Conservation (phyloP, 345 rosid genomes). For the Bruguiera parviflora region DNA sequence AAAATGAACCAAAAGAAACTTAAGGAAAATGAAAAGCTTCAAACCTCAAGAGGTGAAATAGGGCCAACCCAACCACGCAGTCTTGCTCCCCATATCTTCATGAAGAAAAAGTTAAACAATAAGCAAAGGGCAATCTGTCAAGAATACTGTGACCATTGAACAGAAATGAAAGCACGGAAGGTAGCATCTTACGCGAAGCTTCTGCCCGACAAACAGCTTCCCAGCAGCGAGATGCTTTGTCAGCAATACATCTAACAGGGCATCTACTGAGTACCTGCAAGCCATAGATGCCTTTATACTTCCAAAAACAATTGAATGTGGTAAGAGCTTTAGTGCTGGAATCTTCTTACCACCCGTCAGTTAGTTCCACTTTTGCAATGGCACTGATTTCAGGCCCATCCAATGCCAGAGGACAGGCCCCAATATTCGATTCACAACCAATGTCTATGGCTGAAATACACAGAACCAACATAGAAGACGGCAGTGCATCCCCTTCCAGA, state of each 20-base stretch:
- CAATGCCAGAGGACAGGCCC: conserved; percentile 27
- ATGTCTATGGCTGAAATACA: conserved; percentile 59
- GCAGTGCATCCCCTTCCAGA: conserved; percentile 76
- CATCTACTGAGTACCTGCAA: conserved; percentile 76
- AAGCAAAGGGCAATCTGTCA: conserved; percentile 19
- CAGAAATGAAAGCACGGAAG: conserved; percentile 13
- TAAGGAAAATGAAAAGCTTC: conserved; percentile 19
- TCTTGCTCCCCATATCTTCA: conserved; percentile 85
- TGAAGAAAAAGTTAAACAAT: conserved; percentile 26
- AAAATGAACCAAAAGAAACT: conserved; percentile 15
- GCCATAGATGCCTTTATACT: conserved; percentile 19
- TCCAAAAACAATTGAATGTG: conserved; percentile 9
- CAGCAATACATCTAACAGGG: conserved; percentile 59
- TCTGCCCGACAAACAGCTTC: conserved; percentile 83
- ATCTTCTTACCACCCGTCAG: conserved; percentile 87
- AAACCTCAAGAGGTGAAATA: conserved; percentile 87
- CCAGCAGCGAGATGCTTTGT: conserved; percentile 62
- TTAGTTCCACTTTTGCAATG: conserved; percentile 63
- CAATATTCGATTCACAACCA: conserved; percentile 30
- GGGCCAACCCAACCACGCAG: conserved; percentile 81
- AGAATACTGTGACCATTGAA: conserved; percentile 5
- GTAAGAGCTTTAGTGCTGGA: conserved; percentile 6
- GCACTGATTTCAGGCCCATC: conserved; percentile 35
- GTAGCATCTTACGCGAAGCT: conserved; percentile 60
- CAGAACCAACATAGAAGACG: conserved; percentile 71